Conservation (phyloP, 2,329 filamentous ascomycete genomes). For the Aspergillus sp. region DNA sequence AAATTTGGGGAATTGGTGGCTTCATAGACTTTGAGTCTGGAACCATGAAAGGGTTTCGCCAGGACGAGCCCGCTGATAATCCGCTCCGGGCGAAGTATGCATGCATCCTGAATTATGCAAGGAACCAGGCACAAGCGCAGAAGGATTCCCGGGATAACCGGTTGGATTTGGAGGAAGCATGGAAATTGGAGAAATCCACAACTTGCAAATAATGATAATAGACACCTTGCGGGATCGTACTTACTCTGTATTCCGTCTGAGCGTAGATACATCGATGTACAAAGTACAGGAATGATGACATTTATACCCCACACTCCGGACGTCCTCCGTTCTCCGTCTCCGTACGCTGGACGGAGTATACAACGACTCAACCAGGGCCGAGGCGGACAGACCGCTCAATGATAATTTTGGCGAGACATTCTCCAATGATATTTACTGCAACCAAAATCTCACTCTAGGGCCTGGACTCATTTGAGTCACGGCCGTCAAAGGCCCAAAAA, state of each 20-base stretch:
- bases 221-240: too few species aligned
- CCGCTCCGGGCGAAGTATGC: not conserved
- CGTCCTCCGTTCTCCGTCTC: too few species aligned
- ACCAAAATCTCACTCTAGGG: not conserved
- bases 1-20: constrained; percentile 2
- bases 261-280: too few species aligned
- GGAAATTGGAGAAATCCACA: not conserved
- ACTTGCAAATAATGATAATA: not conserved
- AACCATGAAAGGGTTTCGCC: not conserved
- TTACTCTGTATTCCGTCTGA: too few species aligned
- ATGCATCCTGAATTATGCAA: not conserved
- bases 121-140: not conserved
- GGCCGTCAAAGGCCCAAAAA: not conserved
- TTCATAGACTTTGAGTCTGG: not conserved
- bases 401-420: not conserved
- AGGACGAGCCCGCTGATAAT: not conserved
- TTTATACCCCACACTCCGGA: not conserved
- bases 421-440: not conserved
- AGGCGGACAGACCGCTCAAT: not conserved
- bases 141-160: not conserved
- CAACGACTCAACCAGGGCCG: not conserved
- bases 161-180: not conserved
- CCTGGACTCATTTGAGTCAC: not conserved
- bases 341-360: not conserved
- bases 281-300: not conserved